phyloP scores from a whole-genome alignment of 2,329 filamentous ascomycete species.

The Escovopsis sp. region DNA sequence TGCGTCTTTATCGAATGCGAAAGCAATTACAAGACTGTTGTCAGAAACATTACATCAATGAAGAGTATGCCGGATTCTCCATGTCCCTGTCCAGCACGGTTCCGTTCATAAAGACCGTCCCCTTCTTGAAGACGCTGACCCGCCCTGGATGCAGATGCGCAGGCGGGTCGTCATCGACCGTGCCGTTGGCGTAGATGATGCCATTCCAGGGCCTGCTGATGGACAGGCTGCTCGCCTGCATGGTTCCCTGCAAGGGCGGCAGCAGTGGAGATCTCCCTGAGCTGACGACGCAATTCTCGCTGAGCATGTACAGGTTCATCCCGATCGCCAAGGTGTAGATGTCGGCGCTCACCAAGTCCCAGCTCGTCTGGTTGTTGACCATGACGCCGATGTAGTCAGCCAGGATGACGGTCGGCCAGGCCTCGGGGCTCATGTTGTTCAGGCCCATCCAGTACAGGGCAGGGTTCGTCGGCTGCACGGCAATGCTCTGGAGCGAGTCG shows the following conservation, averaged over 20 bases:
- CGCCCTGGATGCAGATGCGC: conserved; percentile 9
- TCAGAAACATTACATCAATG: too few species aligned
- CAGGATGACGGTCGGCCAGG: conserved; percentile 17
- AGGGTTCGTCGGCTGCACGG: conserved; percentile 18
- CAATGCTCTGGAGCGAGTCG: conserved; percentile 14
- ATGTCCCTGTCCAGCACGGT: conserved; percentile 9
- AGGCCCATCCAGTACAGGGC: conserved; percentile 19
- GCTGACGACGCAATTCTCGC: conserved; percentile 17
- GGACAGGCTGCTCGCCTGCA: not conserved
- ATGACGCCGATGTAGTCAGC: conserved; percentile 18
- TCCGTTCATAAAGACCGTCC: conserved; percentile 13
- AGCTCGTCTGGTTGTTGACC: conserved; percentile 10
- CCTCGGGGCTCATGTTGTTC: conserved; percentile 13
- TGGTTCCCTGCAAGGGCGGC: not conserved
- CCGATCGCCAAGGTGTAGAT: conserved; percentile 16
- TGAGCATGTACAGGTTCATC: conserved; percentile 16
- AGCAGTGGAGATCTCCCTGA: conserved; percentile 11
- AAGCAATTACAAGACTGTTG: too few species aligned
- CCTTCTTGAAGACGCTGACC: conserved; percentile 10
- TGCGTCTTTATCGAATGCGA: too few species aligned
- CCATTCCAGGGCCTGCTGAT: conserved; percentile 12
- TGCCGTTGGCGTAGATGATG: conserved; percentile 18
- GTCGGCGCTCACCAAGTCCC: conserved; percentile 17
- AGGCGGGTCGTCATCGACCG: conserved; percentile 11
- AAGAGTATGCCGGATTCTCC: conserved; percentile 8